These are phyloP conservation scores for Colletotrichum scovillei DNA, from an alignment of 2,329 filamentous ascomycete genomes.

Conservation along the genomic window DNA sequence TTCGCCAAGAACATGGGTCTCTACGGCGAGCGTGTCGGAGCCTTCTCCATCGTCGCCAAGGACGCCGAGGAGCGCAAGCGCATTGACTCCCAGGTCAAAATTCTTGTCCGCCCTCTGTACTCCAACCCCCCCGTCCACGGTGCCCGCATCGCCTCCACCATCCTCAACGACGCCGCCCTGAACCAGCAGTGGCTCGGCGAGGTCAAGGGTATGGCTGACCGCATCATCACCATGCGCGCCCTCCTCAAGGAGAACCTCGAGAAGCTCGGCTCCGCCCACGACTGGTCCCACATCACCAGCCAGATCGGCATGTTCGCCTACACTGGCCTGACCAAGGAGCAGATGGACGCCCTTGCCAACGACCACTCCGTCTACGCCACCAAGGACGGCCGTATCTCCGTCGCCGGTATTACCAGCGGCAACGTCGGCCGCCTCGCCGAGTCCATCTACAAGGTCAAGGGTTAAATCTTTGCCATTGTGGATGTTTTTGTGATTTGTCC, in stretches of 20 bases:
- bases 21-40: constrained; percentile 97
- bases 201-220: constrained; percentile 98
- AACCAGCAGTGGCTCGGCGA: constrained; percentile 96
- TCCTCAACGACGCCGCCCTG: constrained; percentile 85
- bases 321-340: constrained; percentile 89
- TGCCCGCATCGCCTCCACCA: constrained; percentile 91
- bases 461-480: constrained; percentile 51
- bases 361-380: constrained; percentile 98
- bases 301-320: constrained; percentile 99
- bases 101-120: constrained; percentile 95
- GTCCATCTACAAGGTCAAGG: constrained; percentile 86
- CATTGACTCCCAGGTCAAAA: constrained; percentile 98
- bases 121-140: constrained; percentile 98
- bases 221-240: constrained; percentile 98
- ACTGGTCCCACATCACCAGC: constrained; percentile 98
- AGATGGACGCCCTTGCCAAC: constrained; percentile 92
- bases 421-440: constrained; percentile 86
- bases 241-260: constrained; percentile 95
- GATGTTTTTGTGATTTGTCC: background rate
- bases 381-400: constrained; percentile 88
- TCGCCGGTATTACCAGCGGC: constrained; percentile 83
- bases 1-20: constrained; percentile 99
- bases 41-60: constrained; percentile 91
- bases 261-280: constrained; percentile 93
- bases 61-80: constrained; percentile 93